Evolutionary conservation across 192 early-diverging fungal species (phyloP).

Genomic region (Diversispora epigaea): DNA sequence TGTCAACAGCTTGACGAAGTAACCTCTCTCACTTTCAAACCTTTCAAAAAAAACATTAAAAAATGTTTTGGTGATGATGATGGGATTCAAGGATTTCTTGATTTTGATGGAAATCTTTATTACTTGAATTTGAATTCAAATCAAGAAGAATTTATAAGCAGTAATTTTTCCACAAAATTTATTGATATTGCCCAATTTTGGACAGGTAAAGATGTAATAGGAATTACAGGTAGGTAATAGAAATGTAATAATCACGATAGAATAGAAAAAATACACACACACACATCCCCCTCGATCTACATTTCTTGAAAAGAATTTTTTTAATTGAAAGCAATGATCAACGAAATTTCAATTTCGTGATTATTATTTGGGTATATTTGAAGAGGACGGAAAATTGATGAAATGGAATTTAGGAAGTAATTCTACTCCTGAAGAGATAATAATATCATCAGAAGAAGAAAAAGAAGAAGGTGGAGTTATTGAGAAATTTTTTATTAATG

Average conservation of each 20-base stretch:
- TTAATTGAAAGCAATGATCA: neutral
- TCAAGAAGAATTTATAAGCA: neutral
- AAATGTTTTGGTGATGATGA: conserved; percentile 23
- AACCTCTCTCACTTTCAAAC: neutral
- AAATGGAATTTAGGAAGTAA: conserved; percentile 15
- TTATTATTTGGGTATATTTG: no score
- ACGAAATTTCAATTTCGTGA: no score
- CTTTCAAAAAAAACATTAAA: neutral
- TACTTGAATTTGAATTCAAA: neutral
- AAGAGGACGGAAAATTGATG: conserved; percentile 14
- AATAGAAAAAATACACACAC: no score
- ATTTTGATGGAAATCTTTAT: conserved; percentile 17
- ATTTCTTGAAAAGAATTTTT: neutral
- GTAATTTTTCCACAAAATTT: neutral
- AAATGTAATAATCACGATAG: no score
- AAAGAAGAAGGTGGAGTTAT: neutral
- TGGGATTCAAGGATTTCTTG: conserved; percentile 15
- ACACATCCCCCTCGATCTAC: neutral
- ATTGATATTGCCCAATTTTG: conserved; percentile 19
- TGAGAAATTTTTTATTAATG: conserved; percentile 8
- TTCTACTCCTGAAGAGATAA: neutral
- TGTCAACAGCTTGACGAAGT: neutral
- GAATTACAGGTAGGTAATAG: conserved; percentile 7
- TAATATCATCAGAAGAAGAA: neutral
- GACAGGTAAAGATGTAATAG: conserved; percentile 3